Percentiles rank a stretch among this genome's conserved stretches.
These are phyloP conservation scores for Pichia cephalocereana DNA, from an alignment of 805 yeast species.

Conservation along the genomic window DNA sequence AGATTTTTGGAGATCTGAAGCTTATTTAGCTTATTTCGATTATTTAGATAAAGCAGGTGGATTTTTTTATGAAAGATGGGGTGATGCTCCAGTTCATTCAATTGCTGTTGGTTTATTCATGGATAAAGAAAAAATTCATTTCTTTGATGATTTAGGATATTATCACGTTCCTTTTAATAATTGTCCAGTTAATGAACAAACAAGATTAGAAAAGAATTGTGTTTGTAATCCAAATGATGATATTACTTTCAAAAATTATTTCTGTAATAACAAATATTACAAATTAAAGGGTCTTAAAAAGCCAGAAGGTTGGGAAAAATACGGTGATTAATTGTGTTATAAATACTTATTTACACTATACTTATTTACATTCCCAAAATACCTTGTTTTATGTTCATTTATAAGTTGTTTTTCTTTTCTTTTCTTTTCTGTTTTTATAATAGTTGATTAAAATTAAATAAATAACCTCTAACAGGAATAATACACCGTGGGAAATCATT, in stretches of 20 bases:
- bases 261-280: slow-evolving; percentile 61
- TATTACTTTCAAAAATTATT: slow-evolving; percentile 68
- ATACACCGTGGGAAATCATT: too few species aligned
- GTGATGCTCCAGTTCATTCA: slow-evolving; percentile 90
- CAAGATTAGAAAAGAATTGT: slow-evolving; percentile 57
- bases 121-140: slow-evolving; percentile 61
- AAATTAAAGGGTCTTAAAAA: slow-evolving; percentile 45
- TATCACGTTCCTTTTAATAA: slow-evolving; percentile 73
- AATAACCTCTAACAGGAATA: too few species aligned
- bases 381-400: too few species aligned
- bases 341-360: too few species aligned
- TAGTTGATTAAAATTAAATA: too few species aligned
- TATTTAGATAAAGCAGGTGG: slow-evolving; percentile 75
- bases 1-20: slow-evolving; percentile 65
- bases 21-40: slow-evolving; percentile 63
- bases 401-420: background rate
- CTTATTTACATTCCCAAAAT: background rate
- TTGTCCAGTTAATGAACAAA: slow-evolving; percentile 62
- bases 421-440: too few species aligned
- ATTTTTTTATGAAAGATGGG: slow-evolving; percentile 92
- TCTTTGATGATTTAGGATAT: slow-evolving; percentile 81
- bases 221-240: slow-evolving; percentile 64
- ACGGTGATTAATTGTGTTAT: slow-evolving; percentile 30
- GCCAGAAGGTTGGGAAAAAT: slow-evolving; percentile 65
- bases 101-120: slow-evolving; percentile 76